Percentiles rank a stretch among this genome's conserved stretches.
These are phyloP conservation scores for Talaromyces marneffei DNA, from an alignment of 2,329 filamentous ascomycete genomes.

Conservation along the genomic window DNA sequence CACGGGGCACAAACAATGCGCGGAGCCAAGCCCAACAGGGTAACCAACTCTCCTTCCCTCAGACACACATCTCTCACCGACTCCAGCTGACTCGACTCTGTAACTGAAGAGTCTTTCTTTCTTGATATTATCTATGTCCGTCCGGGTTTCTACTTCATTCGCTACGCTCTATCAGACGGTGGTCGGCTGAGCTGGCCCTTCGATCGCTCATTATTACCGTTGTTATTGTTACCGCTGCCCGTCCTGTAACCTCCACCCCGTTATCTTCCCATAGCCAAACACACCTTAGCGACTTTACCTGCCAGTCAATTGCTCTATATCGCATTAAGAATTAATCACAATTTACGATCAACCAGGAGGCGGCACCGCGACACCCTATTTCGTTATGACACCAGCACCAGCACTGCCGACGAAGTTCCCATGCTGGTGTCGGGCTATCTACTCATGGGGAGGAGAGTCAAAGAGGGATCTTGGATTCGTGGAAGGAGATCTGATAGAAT, in stretches of 20 bases:
- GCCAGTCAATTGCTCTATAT: background rate
- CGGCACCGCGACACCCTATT: background rate
- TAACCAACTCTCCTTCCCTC: background rate
- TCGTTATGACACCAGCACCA: constrained; percentile 42
- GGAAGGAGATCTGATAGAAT: constrained; percentile 96
- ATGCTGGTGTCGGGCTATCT: constrained; percentile 85
- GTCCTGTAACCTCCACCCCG: background rate
- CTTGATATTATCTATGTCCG: background rate
- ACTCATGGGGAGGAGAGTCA: constrained; percentile 92
- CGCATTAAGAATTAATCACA: background rate
- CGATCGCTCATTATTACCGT: constrained; percentile 7
- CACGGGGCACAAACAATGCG: constrained; percentile 11
- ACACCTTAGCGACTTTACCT: background rate
- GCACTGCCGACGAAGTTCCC: constrained; percentile 71
- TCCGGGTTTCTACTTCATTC: background rate
- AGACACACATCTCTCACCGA: background rate
- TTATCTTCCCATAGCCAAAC: background rate
- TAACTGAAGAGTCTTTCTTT: background rate
- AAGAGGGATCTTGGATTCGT: constrained; percentile 95
- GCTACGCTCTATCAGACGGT: background rate
- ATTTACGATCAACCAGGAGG: background rate
- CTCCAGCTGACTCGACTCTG: background rate
- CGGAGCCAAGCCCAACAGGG: constrained; percentile 13
- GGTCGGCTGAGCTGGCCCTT: background rate
- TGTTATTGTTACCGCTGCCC: constrained; percentile 4